Evolutionary conservation across 192 early-diverging fungal genomes (phyloP).

Genomic region (Radiomyces spectabilis): DNA sequence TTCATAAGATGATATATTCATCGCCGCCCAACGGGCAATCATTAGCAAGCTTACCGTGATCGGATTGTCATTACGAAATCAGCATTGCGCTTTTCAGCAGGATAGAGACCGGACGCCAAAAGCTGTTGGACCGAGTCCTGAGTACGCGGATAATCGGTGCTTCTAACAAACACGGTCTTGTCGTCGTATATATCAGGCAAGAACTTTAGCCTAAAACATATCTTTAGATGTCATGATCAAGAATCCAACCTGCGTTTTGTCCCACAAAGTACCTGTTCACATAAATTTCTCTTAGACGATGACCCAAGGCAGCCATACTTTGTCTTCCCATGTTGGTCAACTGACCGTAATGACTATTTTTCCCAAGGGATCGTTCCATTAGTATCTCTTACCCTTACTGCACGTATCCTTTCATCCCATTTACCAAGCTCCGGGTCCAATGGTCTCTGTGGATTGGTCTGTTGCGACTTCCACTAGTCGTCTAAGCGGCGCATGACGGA

Average conservation of each 20-base stretch:
- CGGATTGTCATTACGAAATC: constrained; percentile 15
- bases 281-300: constrained; percentile 23
- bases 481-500: not conserved
- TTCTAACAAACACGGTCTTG: constrained; percentile 15
- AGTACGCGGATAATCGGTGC: constrained; percentile 26
- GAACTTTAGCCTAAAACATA: not conserved
- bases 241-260: not conserved
- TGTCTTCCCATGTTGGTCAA: constrained; percentile 28
- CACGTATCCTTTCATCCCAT: not conserved
- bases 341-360: constrained; percentile 25
- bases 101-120: constrained; percentile 30
- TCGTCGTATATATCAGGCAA: not conserved
- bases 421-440: constrained; percentile 5
- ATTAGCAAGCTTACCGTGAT: constrained; percentile 29
- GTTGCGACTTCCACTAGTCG: constrained; percentile 12
- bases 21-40: too few relatives aligned
- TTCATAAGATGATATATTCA: too few relatives aligned
- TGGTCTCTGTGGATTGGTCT: not conserved
- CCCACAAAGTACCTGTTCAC: constrained; percentile 13
- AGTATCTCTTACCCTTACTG: not conserved
- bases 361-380: not conserved
- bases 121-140: constrained; percentile 33
- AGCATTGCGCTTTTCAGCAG: constrained; percentile 5
- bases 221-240: not conserved
- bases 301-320: constrained; percentile 21